Evolutionary conservation across 345 rosid genomes (phyloP).

Genomic region (Anacardium occidentale): DNA sequence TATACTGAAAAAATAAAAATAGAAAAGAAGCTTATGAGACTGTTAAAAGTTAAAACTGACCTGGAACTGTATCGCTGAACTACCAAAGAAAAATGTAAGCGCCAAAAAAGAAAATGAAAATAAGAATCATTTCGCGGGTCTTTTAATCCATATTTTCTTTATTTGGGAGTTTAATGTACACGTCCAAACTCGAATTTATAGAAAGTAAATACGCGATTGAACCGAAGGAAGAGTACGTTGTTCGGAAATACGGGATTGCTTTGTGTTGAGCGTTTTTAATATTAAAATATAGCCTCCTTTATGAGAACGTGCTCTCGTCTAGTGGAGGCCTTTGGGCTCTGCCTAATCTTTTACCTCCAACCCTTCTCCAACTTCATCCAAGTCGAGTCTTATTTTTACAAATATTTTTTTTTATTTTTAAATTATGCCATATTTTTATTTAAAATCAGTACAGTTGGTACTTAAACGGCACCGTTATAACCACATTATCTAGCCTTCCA

Average conservation of each 20-base stretch:
- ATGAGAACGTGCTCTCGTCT: background rate
- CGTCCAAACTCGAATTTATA: background rate
- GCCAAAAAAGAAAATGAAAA: background rate
- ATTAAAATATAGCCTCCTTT: no score
- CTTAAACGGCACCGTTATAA: background rate
- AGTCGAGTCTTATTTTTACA: no score
- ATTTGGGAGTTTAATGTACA: background rate
- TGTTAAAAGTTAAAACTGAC: slow-evolving; percentile 5
- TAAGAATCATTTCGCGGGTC: slow-evolving; percentile 8
- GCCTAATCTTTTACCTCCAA: background rate
- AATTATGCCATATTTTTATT: no score
- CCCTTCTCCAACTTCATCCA: no score
- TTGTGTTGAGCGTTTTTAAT: background rate
- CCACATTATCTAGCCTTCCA: background rate
- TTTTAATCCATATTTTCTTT: background rate
- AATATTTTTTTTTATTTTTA: no score
- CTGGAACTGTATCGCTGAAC: slow-evolving; percentile 7
- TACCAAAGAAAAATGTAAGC: background rate
- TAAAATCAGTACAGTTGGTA: no score
- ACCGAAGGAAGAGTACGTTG: slow-evolving; percentile 1
- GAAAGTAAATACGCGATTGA: background rate
- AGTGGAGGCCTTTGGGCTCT: background rate
- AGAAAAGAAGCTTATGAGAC: background rate
- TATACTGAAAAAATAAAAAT: background rate
- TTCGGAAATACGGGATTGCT: background rate